Evolutionary conservation across 2,329 filamentous ascomycete genomes (phyloP), one percentile per base, ranked within the genome.

Genomic region (Lachnellula hyalina): DNA sequence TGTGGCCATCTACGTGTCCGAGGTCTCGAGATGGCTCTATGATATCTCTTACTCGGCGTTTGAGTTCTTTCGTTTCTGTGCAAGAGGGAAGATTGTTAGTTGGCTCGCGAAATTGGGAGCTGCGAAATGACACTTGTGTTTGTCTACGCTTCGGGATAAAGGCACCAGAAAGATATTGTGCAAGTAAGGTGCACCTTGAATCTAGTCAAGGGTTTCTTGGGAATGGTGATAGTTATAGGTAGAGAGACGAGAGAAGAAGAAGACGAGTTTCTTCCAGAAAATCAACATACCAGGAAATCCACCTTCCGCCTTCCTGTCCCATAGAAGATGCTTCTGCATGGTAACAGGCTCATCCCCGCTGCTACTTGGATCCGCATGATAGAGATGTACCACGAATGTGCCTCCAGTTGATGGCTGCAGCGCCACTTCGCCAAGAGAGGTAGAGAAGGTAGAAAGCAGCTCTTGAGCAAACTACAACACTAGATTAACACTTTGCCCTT

Each of bases 361-460:
- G n/a, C 19, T 5, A 28, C 35, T 53, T 7, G 52, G 48, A 46
- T 59, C 36, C 55, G 59, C 35, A 64, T 72, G 70, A 47, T 74
- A 73, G 53, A 96, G 81, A 55, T 85, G 80, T 12, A 97, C 85
- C 21, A 82, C 78, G 67, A 97, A 99, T 2, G 88, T 77, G 0
- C 94, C 93, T 17, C 93, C 91, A 0, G 90, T 95, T 14, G 84
- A 79, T 0, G 94, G 94, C 61, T 95, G 83, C 7, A 99, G 80
- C 15, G 93, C 85, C 9, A 97, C 86, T 71, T 97, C 93, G 58
- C 91, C 92, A 2, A 97, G 81, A 45, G 83, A 78, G 1, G 85
- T 89, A 52, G 83, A 83, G 74, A 99, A 99, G 0, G 93, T 99
- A 1, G 90, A 96, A 38, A 99, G 84, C 45, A 99, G 84, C 72